Evolutionary conservation across 2,329 filamentous ascomycete genomes (phyloP), one percentile per base, ranked within the genome.

Genomic region (Fonsecaea multimorphosa): DNA sequence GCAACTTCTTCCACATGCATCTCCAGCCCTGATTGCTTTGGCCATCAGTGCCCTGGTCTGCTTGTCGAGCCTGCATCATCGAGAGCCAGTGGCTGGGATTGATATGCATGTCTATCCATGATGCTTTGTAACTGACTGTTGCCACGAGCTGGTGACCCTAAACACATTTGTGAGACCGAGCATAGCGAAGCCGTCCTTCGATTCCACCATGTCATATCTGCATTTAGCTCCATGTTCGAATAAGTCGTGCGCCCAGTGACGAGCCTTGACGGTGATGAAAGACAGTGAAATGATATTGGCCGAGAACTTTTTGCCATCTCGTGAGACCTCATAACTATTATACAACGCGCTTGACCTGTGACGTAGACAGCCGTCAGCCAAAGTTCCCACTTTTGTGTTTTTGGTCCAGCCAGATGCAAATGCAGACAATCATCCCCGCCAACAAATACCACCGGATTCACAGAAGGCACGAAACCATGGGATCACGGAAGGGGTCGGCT

Each of bases 321-420:
- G 44, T 49, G 9, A 36, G 27, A 34, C 22, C 55, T 58, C 38
- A 53, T 22, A 44, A 38, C 66, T 69, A 69, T 77, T 73, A 82
- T 72, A 82, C 79, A 73, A 82, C 79, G 63, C 80, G 79, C 76
- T 82, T 81, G 72, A 82, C 80, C 80, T 82, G 67, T 65, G 68
- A 44, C 58, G 61, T 29, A 70, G 44, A 65, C 52, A 63, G 56
- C 54, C 56, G 55, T 64, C 63, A 64, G 66, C 64, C 61, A 69
- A 44, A 24, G 22, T 49, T 29, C 32, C 32, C 19, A n/a, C 59
- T 38, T 63, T 53, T 59, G 34, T 54, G 29, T 31, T 31, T 60
- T 55, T 38, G 59, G 27, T 54, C 52, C 52, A 31, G 29, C 32
- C 52, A n/a, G 52, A 49, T 24, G 19, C 22, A 24, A 24, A 14